Conservation (phyloP, 345 rosid species). For the Acer yangbiense region DNA sequence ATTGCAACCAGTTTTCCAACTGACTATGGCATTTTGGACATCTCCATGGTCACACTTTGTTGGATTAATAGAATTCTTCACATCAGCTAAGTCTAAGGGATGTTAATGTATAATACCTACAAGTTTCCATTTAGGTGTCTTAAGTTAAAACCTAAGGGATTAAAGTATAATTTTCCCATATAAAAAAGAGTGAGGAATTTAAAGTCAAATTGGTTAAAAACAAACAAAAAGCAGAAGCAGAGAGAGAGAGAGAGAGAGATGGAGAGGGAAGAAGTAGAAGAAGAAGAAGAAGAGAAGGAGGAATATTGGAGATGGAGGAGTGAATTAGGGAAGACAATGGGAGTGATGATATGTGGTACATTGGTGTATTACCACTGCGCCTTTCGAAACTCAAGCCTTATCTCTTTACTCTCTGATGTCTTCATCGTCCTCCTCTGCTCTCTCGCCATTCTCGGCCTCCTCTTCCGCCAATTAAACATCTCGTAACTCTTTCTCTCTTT, state of each 20-base stretch:
- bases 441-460: conserved; percentile 98
- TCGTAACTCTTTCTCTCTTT: conserved; percentile 45
- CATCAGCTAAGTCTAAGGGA: no score
- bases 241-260: conserved; percentile 1
- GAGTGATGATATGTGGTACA: conserved; percentile 62
- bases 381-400: conserved; percentile 69
- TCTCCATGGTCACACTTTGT: no score
- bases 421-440: conserved; percentile 96
- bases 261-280: conserved; percentile 23
- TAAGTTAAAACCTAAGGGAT: no score
- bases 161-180: no score
- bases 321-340: conserved; percentile 61
- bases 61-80: no score
- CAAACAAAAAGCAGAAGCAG: no score
- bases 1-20: no score
- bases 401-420: conserved; percentile 85
- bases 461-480: conserved; percentile 90
- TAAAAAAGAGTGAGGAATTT: no score
- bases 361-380: conserved; percentile 90
- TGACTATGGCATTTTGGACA: no score
- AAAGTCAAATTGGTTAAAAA: no score
- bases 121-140: no score
- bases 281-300: background rate
- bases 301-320: conserved; percentile 27
- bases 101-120: no score